A percentile compares a stretch with the other conserved stretches of the same genome.
These are phyloP conservation scores for Carex pumila DNA, from an alignment of 176 grass and related monocot genomes.

Conservation along the genomic window DNA sequence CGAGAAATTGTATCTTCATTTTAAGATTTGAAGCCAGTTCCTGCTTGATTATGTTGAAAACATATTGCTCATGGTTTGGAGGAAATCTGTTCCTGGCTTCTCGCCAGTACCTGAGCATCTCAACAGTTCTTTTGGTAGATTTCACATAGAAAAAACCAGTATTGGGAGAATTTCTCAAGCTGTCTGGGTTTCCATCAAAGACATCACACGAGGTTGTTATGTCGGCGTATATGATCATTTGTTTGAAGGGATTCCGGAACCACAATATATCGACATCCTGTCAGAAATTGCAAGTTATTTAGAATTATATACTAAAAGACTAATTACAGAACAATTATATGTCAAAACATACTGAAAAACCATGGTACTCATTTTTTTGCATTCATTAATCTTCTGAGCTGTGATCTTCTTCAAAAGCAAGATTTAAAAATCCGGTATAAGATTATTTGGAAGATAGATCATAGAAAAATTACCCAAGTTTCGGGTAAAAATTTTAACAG, in stretches of 20 bases:
- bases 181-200: slow-evolving; percentile 24
- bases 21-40: slow-evolving; percentile 23
- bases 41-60: slow-evolving; percentile 46
- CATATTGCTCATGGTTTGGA: slow-evolving; percentile 29
- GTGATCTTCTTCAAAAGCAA: neutral
- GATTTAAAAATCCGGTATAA: neutral
- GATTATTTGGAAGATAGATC: neutral
- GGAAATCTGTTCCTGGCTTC: slow-evolving; percentile 32
- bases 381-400: neutral
- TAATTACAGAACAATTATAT: neutral
- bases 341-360: neutral
- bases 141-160: slow-evolving; percentile 43
- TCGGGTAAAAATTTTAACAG: too few relatives aligned
- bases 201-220: slow-evolving; percentile 41
- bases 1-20: slow-evolving; percentile 32
- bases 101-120: slow-evolving; percentile 35
- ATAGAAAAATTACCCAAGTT: neutral
- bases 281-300: neutral
- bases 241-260: slow-evolving; percentile 45
- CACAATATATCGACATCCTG: slow-evolving; percentile 54
- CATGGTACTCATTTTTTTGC: neutral
- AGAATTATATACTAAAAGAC: neutral
- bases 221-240: slow-evolving; percentile 28
- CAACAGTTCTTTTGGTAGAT: slow-evolving; percentile 17
- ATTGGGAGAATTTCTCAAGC: slow-evolving; percentile 32